phyloP scores from a whole-genome alignment of 352 stramenopile genomes.

The Chloridella minuta region DNA sequence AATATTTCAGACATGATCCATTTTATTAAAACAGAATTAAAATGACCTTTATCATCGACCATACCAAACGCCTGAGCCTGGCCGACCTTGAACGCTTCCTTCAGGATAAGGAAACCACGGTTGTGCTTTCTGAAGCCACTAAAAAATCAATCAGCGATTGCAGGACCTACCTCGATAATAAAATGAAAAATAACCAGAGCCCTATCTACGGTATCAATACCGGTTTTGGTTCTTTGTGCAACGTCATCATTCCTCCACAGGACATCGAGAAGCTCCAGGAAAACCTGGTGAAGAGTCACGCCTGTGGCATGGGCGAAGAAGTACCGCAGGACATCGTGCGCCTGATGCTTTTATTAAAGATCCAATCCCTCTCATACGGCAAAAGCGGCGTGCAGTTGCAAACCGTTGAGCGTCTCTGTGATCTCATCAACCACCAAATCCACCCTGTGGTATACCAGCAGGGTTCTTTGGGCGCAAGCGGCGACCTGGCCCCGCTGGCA shows the following conservation, averaged over 20 bases:
- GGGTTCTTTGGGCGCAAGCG: conserved; percentile 44
- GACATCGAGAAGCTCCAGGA: conserved; percentile 44
- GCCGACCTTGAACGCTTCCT: background rate
- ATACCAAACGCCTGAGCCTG: background rate
- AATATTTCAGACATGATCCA: background rate
- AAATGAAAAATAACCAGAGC: conserved; percentile 32
- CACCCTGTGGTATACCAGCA: conserved; percentile 40
- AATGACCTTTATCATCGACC: background rate
- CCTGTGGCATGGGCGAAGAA: conserved; percentile 31
- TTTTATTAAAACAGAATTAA: background rate
- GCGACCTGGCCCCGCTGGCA: conserved; percentile 39
- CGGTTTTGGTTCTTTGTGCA: conserved; percentile 50
- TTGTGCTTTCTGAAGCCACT: background rate
- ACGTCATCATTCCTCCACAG: conserved; percentile 42
- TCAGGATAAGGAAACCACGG: background rate
- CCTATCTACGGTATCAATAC: conserved; percentile 52
- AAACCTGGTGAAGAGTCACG: conserved; percentile 26
- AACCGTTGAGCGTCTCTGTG: conserved; percentile 36
- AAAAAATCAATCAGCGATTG: background rate
- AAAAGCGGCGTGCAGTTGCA: conserved; percentile 38
- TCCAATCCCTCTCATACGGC: conserved; percentile 47
- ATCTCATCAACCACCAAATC: conserved; percentile 43
- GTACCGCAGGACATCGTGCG: conserved; percentile 34
- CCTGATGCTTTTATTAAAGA: conserved; percentile 44
- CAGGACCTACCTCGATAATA: conserved; percentile 26